Conservation (phyloP, 2,329 filamentous ascomycete genomes). For the Nemania diffusa region DNA sequence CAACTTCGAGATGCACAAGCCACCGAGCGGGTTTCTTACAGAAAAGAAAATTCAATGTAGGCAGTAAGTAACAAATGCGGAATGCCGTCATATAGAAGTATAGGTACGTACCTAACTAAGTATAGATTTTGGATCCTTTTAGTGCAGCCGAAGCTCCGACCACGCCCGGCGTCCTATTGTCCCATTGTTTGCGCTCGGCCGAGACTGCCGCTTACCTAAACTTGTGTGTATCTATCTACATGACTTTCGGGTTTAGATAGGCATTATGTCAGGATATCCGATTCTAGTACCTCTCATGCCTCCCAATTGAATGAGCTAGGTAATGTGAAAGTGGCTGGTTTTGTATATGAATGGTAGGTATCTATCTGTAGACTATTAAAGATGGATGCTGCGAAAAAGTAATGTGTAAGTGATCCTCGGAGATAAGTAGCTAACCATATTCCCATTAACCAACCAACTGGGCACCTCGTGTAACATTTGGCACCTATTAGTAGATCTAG, state of each 20-base stretch:
- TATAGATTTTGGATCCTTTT: neutral
- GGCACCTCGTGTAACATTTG: no score
- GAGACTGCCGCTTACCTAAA: neutral
- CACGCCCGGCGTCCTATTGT: neutral
- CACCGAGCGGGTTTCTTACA: neutral
- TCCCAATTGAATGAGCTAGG: neutral
- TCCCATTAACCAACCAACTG: no score
- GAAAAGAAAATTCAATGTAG: neutral
- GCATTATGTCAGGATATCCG: neutral
- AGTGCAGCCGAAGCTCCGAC: constrained; percentile 25
- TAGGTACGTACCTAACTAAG: neutral
- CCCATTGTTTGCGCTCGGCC: neutral
- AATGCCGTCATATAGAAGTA: constrained; percentile 32
- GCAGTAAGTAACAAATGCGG: constrained; percentile 9
- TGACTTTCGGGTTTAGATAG: neutral
- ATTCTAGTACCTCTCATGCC: neutral
- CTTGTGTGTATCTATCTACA: no score
- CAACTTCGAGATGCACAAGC: neutral
- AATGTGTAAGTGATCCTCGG: no score
- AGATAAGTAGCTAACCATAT: no score
- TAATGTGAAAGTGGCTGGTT: neutral
- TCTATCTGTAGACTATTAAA: no score
- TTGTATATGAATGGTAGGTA: no score
- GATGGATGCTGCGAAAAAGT: no score
- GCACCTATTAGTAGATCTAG: no score